Base-by-base conservation (phyloP, 441 rosid species). In the Brassica balearica region DNA sequence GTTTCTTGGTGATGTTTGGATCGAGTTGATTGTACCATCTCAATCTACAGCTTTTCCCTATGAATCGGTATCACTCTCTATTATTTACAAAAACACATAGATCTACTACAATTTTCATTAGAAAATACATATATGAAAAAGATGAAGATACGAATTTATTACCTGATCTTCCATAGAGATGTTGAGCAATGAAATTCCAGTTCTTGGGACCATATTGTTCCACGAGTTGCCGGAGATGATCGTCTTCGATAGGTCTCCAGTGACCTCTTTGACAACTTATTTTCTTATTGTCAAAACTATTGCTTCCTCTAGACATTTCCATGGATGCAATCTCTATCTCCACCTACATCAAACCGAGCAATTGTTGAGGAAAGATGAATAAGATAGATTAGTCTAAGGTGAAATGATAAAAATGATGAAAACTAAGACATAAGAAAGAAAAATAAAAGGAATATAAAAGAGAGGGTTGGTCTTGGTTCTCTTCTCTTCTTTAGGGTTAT, bases 11-110 rank as follows among this genome's bases (percentile, higher is more conserved):
- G 74, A 86, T 88, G 51, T 80, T 86, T 22, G 90, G 90, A 81
- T 86, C 91, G 29, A 88, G 88, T 80, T 88, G 91, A 77, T 88
- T 88, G 71, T 80, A 88, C 91, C 91, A 88, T 82, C 91, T 88
- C 81, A 88, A 84, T 84, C 91, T 85, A 74, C 88, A 88, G 14
- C 91, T 88, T 78, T 88, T 88, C 63, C 93, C 91, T 87, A 76
- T 64, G 23, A 38, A 67, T 74, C 32, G 11, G 65, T 29, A 29
- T 8, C 15, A 55, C 15, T 25, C 15, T 48, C 38, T 27, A 48
- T 12, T 56, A 34, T 32, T 11, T 1, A 53, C 4, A 29, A 23
- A 25, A 58, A 43, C 60, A 59, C n/a, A 17, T 22, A 46, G 27
- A 32, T 53, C 59, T 53, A 53, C 8, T 15, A 51, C 19, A 15